Base-by-base conservation (phyloP, 257 asterid species). In the Solanum okadae region DNA sequence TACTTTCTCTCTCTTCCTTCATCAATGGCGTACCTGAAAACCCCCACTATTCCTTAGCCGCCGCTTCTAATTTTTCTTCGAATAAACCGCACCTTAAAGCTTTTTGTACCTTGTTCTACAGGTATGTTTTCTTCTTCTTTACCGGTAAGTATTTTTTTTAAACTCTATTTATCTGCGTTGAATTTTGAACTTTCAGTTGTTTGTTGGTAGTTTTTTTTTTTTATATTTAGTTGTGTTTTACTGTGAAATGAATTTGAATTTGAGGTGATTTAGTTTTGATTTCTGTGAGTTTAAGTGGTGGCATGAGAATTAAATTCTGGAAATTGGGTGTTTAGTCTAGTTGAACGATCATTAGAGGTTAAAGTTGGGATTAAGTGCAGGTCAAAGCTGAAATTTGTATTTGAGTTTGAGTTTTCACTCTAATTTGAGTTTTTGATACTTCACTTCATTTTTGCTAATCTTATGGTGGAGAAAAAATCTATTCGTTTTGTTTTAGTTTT, bases 41-140 rank as follows among this genome's bases (percentile, higher is more conserved):
- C 85, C 94, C 92, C 92, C 92, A 91, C 90, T 91, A 76, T 86
- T 88, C 90, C 78, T 83, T 90, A 85, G 97, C 97, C 97, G 98
- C 96, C 95, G 68, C 63, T 89, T 88, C 91, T 88, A 81, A 91
- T 88, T 59, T 91, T 88, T 59, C 89, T 23, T 81, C 6, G 18
- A 52, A 46, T 89, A 88, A 79, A 37, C n/a, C 22, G 16, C 27
- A 37, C 11, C 83, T 81, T 78, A 49, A 73, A 34, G 27, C 67
- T 81, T 83, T 79, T 70, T n/a, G 6, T 5, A 13, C 44, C 44
- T 87, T 84, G 85, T 73, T 77, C 27, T 67, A 25, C 15, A 42
- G 42, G 23, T 78, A 15, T 42, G 35, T 5, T 44, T 15, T 70
- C 33, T 13, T 40, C 61, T 77, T 40, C 84, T 77, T 46, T 40